Conservation (phyloP, 345 rosid genomes). For the Iberis pinnata region DNA sequence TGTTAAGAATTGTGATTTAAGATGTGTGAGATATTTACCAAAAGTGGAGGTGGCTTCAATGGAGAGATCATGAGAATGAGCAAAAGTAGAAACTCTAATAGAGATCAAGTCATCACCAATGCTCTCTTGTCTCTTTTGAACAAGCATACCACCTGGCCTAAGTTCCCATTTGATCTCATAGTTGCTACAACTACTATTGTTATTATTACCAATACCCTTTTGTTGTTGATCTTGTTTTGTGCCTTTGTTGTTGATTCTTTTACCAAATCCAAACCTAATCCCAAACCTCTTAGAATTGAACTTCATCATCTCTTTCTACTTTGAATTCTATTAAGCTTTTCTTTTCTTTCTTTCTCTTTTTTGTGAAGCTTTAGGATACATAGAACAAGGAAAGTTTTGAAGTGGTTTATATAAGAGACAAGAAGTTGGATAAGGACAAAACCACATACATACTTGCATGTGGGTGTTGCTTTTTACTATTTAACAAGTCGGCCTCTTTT, state of each 20-base stretch:
- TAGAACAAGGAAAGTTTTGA: conserved; percentile 4
- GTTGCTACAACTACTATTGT: conserved; percentile 14
- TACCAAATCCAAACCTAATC: conserved; percentile 48
- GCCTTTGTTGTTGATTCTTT: conserved; percentile 22
- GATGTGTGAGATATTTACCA: conserved; percentile 38
- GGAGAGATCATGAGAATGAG: conserved; percentile 64
- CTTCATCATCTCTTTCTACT: conserved; percentile 39
- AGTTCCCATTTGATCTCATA: conserved; percentile 81
- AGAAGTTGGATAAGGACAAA: conserved; percentile 18
- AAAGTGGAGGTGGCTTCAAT: conserved; percentile 77
- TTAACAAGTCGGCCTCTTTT: conserved; percentile 8
- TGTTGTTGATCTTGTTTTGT: conserved; percentile 27
- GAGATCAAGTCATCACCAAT: conserved; percentile 48
- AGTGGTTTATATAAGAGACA: conserved; percentile 25
- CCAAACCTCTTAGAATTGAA: conserved; percentile 65
- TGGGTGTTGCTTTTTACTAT: conserved; percentile 21
- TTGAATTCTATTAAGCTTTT: neutral
- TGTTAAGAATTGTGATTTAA: neutral
- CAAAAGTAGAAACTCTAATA: conserved; percentile 61
- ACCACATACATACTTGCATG: conserved; percentile 30
- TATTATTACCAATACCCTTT: conserved; percentile 29
- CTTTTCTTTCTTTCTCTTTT: neutral
- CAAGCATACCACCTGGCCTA: conserved; percentile 92
- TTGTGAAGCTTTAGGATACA: conserved; percentile 6
- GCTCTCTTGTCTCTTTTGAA: conserved; percentile 61